phyloP scores from a whole-genome alignment of 345 rosid species.

The Boechera divaricarpa region DNA sequence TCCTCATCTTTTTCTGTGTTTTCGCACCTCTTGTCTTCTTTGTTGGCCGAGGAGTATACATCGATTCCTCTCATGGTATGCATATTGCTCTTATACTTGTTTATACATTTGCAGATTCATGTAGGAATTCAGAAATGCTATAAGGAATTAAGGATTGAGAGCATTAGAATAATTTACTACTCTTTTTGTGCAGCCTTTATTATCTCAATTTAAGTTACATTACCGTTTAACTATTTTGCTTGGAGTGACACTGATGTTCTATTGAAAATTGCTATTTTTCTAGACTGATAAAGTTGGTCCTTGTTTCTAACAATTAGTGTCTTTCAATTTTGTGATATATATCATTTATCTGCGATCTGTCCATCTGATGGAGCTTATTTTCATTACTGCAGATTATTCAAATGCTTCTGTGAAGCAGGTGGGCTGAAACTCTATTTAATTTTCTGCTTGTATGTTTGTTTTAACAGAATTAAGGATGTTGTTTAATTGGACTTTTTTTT shows the following conservation, averaged over 20 bases:
- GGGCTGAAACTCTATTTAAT: background rate
- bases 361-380: slow-evolving; percentile 21
- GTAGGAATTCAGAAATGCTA: slow-evolving; percentile 3
- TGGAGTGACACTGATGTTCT: slow-evolving; percentile 21
- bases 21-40: slow-evolving; percentile 74
- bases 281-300: background rate
- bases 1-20: slow-evolving; percentile 62
- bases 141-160: background rate
- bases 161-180: background rate
- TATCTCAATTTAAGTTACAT: slow-evolving; percentile 11
- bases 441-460: background rate
- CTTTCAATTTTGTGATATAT: background rate
- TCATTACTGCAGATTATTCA: slow-evolving; percentile 61
- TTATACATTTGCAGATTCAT: background rate
- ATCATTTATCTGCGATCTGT: background rate
- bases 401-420: slow-evolving; percentile 62
- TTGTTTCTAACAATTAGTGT: slow-evolving; percentile 6
- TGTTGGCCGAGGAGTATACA: slow-evolving; percentile 66
- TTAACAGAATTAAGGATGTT: background rate
- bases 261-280: background rate
- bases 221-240: background rate
- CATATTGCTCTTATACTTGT: slow-evolving; percentile 13
- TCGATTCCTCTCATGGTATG: slow-evolving; percentile 57
- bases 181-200: background rate
- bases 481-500: slow-evolving; percentile 29